A percentile compares a stretch with the other conserved stretches of the same genome.
phyloP scores from a whole-genome alignment of 495 filamentous ascomycete species.

The Amphirosellinia nigrospora region DNA sequence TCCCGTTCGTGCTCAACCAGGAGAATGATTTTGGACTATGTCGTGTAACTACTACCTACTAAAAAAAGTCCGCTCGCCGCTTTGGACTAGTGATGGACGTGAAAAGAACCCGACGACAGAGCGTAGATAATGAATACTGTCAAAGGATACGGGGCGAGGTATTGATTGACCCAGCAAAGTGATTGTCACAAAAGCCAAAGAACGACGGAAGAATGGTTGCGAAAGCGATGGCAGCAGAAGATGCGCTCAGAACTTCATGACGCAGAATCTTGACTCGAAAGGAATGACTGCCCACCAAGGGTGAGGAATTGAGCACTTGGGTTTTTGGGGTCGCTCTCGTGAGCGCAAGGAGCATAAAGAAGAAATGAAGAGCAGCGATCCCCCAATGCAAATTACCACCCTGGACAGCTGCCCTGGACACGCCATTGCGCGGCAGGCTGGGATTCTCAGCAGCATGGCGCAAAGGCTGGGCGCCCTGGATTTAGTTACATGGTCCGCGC shows the following conservation, averaged over 20 bases:
- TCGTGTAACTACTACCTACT: neutral
- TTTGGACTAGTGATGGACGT: neutral
- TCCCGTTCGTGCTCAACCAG: conserved; percentile 4
- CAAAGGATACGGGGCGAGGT: conserved; percentile 10
- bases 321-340: conserved; percentile 10
- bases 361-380: conserved; percentile 18
- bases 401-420: neutral
- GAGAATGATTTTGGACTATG: conserved; percentile 4
- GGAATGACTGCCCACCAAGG: conserved; percentile 21
- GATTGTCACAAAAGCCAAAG: conserved; percentile 23
- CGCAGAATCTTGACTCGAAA: conserved; percentile 5
- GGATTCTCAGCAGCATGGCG: conserved; percentile 1
- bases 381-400: neutral
- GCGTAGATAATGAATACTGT: neutral
- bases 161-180: conserved; percentile 12
- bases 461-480: neutral
- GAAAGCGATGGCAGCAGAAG: conserved; percentile 5
- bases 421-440: conserved; percentile 7
- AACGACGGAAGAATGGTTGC: neutral
- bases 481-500: neutral
- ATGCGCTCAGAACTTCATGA: neutral
- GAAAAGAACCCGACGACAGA: conserved; percentile 13
- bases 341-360: conserved; percentile 6
- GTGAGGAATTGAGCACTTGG: neutral
- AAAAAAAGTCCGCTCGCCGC: conserved; percentile 1